Percentiles rank a stretch among this genome's conserved stretches.
Conservation (phyloP, 345 rosid species). For the Lepidium aucheri region DNA sequence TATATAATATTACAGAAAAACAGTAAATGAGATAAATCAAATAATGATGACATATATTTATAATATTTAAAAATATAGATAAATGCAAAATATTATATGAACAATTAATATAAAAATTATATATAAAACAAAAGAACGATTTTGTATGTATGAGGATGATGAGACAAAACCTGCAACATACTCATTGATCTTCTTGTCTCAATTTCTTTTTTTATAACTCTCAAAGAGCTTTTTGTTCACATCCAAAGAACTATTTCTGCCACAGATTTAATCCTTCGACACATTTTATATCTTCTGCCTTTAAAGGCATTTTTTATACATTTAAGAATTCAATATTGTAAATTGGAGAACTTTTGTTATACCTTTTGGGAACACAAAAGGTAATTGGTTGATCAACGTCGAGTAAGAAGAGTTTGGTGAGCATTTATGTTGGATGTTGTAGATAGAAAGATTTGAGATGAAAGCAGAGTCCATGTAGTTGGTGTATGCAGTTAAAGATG, state of each 20-base stretch:
- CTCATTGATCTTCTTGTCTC: constrained; percentile 57
- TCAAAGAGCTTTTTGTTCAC: constrained; percentile 54
- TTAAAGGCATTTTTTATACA: too few species aligned
- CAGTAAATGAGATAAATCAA: too few species aligned
- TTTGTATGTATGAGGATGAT: too few species aligned
- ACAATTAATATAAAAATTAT: too few species aligned
- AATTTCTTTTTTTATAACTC: constrained; percentile 68
- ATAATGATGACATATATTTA: too few species aligned
- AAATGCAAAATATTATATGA: too few species aligned
- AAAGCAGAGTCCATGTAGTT: constrained; percentile 61
- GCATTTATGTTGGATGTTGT: constrained; percentile 50
- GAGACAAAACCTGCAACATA: constrained; percentile 51
- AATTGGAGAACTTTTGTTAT: not conserved
- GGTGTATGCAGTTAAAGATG: constrained; percentile 27
- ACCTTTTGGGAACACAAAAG: constrained; percentile 35
- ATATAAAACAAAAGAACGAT: too few species aligned
- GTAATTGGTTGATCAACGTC: constrained; percentile 13
- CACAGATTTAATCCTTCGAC: constrained; percentile 49
- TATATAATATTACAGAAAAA: too few species aligned
- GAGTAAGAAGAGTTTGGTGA: constrained; percentile 35
- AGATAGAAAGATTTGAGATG: constrained; percentile 41
- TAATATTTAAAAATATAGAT: too few species aligned
- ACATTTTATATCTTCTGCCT: too few species aligned
- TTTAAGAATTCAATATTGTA: not conserved
- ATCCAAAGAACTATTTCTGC: constrained; percentile 56